These are phyloP conservation scores for Fraxinus latifolia DNA, from an alignment of 305 asterid genomes.

Conservation along the genomic window DNA sequence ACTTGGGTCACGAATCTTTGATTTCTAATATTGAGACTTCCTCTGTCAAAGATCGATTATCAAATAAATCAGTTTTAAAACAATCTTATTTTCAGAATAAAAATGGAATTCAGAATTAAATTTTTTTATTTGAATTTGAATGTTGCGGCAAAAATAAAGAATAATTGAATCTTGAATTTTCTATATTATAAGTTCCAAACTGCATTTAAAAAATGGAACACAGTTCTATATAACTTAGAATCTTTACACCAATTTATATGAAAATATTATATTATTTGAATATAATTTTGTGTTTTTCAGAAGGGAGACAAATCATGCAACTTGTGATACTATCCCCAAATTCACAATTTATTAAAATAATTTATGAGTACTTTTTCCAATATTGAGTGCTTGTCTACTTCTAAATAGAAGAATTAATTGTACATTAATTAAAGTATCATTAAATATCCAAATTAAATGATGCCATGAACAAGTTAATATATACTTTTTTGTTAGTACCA, in stretches of 20 bases:
- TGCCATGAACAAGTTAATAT: neutral
- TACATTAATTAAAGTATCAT: neutral
- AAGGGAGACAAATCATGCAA: neutral
- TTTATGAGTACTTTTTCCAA: neutral
- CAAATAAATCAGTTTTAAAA: too few species aligned
- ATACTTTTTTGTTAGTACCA: neutral
- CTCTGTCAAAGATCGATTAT: too few species aligned
- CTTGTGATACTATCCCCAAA: neutral
- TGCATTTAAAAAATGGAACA: conserved; percentile 10
- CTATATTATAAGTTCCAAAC: neutral
- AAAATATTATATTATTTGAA: neutral
- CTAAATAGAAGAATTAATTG: neutral
- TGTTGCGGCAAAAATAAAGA: conserved; percentile 19
- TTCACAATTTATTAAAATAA: neutral
- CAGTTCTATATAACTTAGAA: conserved; percentile 8
- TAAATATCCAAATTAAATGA: neutral
- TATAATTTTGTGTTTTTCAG: neutral
- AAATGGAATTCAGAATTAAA: too few species aligned
- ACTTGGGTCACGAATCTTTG: neutral
- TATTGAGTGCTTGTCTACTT: neutral
- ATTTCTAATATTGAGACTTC: neutral
- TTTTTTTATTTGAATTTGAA: conserved; percentile 17
- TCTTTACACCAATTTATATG: conserved; percentile 24
- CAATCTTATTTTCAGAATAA: neutral
- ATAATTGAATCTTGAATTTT: neutral